Evolutionary conservation across 345 rosid species (phyloP).

Genomic region (Eutrema heterophyllum): DNA sequence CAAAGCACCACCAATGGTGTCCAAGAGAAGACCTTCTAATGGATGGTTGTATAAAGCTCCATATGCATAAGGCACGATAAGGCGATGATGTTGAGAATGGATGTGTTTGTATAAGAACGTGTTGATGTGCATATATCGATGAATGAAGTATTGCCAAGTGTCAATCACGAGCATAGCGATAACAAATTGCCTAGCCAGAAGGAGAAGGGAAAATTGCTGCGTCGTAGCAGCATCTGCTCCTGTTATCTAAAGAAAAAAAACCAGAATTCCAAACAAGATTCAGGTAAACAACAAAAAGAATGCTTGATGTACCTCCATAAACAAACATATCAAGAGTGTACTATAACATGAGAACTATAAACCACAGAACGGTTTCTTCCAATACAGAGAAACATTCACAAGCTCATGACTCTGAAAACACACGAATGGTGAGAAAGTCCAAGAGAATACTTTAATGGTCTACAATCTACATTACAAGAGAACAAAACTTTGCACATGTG

Average conservation of each 20-base stretch:
- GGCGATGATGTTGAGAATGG: slow-evolving; percentile 49
- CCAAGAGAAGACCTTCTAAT: slow-evolving; percentile 59
- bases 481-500: not conserved
- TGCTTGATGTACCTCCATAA: not conserved
- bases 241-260: slow-evolving; percentile 21
- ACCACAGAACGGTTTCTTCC: not conserved
- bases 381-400: slow-evolving; percentile 4
- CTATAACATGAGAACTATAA: not conserved
- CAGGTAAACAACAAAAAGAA: not conserved
- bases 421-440: not conserved
- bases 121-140: slow-evolving; percentile 36
- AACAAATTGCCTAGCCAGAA: slow-evolving; percentile 26
- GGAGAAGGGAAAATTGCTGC: slow-evolving; percentile 21
- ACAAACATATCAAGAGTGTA: not conserved
- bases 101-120: slow-evolving; percentile 37
- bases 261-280: not conserved
- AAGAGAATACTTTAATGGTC: not conserved
- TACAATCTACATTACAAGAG: not conserved
- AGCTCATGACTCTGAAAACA: not conserved
- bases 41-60: slow-evolving; percentile 77
- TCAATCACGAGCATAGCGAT: slow-evolving; percentile 34
- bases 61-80: slow-evolving; percentile 54
- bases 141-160: slow-evolving; percentile 39
- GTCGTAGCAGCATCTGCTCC: slow-evolving; percentile 21
- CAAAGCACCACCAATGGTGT: slow-evolving; percentile 72